Base-by-base conservation (phyloP, 345 rosid genomes). In the Dovyalis caffra region DNA sequence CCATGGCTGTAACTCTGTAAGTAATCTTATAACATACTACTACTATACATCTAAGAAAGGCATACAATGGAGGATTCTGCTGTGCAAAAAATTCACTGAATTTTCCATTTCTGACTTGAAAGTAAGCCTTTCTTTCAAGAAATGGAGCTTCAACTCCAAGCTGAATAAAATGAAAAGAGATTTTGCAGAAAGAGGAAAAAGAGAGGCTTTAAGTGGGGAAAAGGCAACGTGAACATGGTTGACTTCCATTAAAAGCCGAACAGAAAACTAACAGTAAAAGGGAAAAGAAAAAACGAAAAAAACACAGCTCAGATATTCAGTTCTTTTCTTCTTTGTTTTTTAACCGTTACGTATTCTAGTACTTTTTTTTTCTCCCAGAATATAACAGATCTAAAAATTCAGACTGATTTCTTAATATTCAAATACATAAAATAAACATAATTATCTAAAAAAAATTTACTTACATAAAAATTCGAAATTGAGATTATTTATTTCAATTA, bases 231-330 rank as follows among this genome's bases (percentile, higher is more conserved):
- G 47, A 5, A 29, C 6, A 40, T 43, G 81, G 69, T 74, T 82
- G 68, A 76, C 75, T 75, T 76, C 71, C 81, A 76, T 78, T 77
- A 79, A 83, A 83, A 79, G 49, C 11, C 68, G 73, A 26, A 26
- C 56, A 49, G 72, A 71, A 56, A 79, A 45, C 20, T 32, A 47
- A 58, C 68, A 53, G 28, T 11, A 47, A 76, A 75, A 60, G 16
- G 51, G n/a, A n/a, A n/a, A n/a, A n/a, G n/a, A n/a, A n/a, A n/a
- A n/a, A n/a, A n/a, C n/a, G n/a, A 76, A 25, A 38, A 23, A 68
- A 73, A 65, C 62, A 63, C 31, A 72, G 72, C 72, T 75, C 70
- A 76, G 74, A 64, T 20, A 32, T 25, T 60, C 71, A 68, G 73
- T 71, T 72, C n/a, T 38, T 57, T 34, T 63, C 16, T 62, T 61